Percentiles rank a stretch among this genome's conserved stretches.
phyloP scores from a whole-genome alignment of 2,329 filamentous ascomycete genomes.

The Fusarium piperis region DNA sequence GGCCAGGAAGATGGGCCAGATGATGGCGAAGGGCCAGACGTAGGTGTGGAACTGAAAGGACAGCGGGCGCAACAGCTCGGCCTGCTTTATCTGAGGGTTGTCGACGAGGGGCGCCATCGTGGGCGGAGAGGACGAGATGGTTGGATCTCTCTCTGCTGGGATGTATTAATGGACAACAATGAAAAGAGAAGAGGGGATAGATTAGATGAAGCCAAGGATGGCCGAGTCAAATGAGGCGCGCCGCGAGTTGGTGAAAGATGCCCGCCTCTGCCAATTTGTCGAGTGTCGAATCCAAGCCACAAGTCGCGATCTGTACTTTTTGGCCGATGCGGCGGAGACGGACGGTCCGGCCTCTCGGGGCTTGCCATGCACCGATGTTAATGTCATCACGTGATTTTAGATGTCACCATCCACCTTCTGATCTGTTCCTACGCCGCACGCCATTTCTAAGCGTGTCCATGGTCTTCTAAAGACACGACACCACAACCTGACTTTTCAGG shows the following conservation, averaged over 20 bases:
- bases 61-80: constrained; percentile 88
- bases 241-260: neutral
- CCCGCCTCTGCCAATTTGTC: constrained; percentile 28
- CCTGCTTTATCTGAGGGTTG: constrained; percentile 86
- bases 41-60: constrained; percentile 85
- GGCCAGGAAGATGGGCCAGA: constrained; percentile 92
- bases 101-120: constrained; percentile 85
- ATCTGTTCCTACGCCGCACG: neutral
- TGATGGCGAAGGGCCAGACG: constrained; percentile 89
- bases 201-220: neutral
- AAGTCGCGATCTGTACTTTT: constrained; percentile 46
- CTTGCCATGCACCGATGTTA: constrained; percentile 23
- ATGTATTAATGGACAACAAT: constrained; percentile 1
- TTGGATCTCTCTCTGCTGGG: constrained; percentile 12
- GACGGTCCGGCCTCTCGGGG: constrained; percentile 27
- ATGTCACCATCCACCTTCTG: neutral
- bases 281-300: constrained; percentile 6
- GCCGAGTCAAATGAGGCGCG: neutral
- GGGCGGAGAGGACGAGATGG: constrained; percentile 28
- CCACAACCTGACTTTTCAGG: neutral
- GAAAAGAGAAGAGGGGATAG: neutral
- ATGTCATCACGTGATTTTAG: constrained; percentile 24
- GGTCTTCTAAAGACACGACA: constrained; percentile 8
- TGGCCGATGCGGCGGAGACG: constrained; percentile 21
- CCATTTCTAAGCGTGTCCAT: constrained; percentile 25